Percentiles rank a stretch among this genome's conserved stretches.
phyloP scores from a whole-genome alignment of 305 asterid species.

The Solanum hybrid region DNA sequence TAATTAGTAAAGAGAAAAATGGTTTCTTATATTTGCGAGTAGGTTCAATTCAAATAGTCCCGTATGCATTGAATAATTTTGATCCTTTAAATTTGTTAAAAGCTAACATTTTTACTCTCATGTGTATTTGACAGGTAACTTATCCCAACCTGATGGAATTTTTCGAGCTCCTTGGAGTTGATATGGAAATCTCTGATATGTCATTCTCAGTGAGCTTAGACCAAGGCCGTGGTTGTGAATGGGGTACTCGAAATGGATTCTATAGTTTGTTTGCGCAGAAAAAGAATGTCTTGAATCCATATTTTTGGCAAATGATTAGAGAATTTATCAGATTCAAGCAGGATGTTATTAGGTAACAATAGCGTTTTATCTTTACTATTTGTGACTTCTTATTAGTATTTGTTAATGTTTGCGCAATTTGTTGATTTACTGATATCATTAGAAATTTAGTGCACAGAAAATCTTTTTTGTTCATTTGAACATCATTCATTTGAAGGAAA shows the following conservation, averaged over 20 bases:
- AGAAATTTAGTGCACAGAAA: background rate
- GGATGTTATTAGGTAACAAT: background rate
- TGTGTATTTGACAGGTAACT: background rate
- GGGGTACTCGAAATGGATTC: background rate
- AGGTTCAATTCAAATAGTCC: background rate
- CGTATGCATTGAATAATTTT: background rate
- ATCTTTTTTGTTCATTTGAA: background rate
- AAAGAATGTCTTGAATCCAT: background rate
- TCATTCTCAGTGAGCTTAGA: background rate
- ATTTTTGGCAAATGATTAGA: background rate
- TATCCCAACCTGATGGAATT: background rate
- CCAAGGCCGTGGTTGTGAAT: background rate
- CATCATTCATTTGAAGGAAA: background rate
- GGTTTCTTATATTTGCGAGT: background rate
- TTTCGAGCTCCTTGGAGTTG: background rate
- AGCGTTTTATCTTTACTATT: background rate
- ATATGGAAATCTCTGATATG: background rate
- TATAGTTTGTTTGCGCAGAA: background rate
- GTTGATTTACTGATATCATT: background rate
- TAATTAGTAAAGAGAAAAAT: too few species aligned
- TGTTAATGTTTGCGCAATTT: background rate
- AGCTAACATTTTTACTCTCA: too few species aligned
- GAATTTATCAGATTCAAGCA: background rate
- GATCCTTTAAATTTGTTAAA: background rate
- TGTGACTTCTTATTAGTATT: background rate